These are phyloP conservation scores for Pseudohalonectria lignicola DNA, from an alignment of 2,329 filamentous ascomycete species.

Conservation along the genomic window DNA sequence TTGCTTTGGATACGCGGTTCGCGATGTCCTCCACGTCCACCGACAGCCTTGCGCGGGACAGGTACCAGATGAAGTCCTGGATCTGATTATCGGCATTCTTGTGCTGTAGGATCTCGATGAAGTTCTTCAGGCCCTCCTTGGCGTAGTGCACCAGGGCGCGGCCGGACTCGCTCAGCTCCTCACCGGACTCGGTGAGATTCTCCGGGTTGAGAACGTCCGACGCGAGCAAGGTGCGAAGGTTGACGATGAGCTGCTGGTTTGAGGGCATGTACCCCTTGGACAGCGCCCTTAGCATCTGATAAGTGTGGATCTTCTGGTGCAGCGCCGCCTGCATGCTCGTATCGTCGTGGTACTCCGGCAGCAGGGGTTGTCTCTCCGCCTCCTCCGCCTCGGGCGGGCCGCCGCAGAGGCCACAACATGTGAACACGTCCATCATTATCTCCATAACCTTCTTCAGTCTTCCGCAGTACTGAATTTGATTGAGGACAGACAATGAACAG, in stretches of 20 bases:
- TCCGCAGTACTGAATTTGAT: too few species aligned
- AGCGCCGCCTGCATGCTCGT: slow-evolving; percentile 66
- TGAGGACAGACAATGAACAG: too few species aligned
- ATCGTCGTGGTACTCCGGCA: slow-evolving; percentile 75
- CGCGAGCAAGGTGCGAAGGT: slow-evolving; percentile 68
- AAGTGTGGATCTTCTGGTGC: slow-evolving; percentile 84
- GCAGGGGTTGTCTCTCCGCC: slow-evolving; percentile 53
- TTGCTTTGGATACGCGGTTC: slow-evolving; percentile 47
- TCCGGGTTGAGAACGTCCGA: slow-evolving; percentile 70
- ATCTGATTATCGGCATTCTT: slow-evolving; percentile 82
- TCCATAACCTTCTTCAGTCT: too few species aligned
- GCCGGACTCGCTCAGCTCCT: slow-evolving; percentile 68
- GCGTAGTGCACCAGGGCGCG: slow-evolving; percentile 59
- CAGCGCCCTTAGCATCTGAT: slow-evolving; percentile 80
- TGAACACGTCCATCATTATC: slow-evolving; percentile 1
- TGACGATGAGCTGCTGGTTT: slow-evolving; percentile 71
- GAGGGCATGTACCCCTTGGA: slow-evolving; percentile 84
- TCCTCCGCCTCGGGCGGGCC: slow-evolving; percentile 10
- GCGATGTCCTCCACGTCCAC: slow-evolving; percentile 56
- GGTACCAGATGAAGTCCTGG: slow-evolving; percentile 84
- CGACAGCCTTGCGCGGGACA: slow-evolving; percentile 61
- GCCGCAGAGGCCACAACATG: slow-evolving; percentile 5
- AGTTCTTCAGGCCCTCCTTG: slow-evolving; percentile 63
- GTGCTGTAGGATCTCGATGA: slow-evolving; percentile 70
- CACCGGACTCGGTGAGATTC: slow-evolving; percentile 35